A percentile compares a stretch with the other conserved stretches of the same genome.
phyloP scores from a whole-genome alignment of 495 filamentous ascomycete genomes.

The Cercophora samala region DNA sequence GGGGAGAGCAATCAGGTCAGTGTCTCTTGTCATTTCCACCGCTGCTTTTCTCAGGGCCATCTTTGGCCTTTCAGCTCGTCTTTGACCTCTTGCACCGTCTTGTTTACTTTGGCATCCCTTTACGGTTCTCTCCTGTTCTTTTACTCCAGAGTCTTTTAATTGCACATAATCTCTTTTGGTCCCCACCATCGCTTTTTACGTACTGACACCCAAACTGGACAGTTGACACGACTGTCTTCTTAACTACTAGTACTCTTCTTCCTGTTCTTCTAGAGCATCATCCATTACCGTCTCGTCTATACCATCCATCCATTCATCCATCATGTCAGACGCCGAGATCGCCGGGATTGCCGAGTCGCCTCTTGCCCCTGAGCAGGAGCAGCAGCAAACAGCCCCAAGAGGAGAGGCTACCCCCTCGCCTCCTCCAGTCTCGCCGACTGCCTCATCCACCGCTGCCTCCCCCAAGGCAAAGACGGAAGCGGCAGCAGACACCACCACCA shows the following conservation, averaged over 20 bases:
- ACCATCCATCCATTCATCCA: constrained; percentile 39
- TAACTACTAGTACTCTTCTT: constrained; percentile 5
- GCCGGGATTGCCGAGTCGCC: constrained; percentile 42
- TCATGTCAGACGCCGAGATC: constrained; percentile 46
- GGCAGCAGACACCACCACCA: constrained; percentile 22
- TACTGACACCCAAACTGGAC: not conserved
- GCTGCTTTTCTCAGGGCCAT: not conserved
- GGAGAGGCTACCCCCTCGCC: constrained; percentile 22
- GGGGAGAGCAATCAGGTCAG: constrained; percentile 11
- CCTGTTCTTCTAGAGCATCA: not conserved
- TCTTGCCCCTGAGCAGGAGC: constrained; percentile 39
- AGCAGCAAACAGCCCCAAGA: constrained; percentile 19
- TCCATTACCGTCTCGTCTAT: not conserved
- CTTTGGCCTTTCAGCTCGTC: not conserved
- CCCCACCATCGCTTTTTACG: constrained; percentile 7
- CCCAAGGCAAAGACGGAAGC: constrained; percentile 29
- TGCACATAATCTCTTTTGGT: constrained; percentile 8
- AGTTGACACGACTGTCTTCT: not conserved
- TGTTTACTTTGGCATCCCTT: not conserved
- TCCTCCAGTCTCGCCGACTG: constrained; percentile 9
- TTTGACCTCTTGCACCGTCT: not conserved
- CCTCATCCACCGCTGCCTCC: constrained; percentile 8
- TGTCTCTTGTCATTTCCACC: not conserved
- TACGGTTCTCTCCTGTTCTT: not conserved
- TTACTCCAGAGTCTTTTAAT: constrained; percentile 7